These are phyloP conservation scores for Nicotiana rustica DNA, from an alignment of 305 asterid species.

Conservation along the genomic window DNA sequence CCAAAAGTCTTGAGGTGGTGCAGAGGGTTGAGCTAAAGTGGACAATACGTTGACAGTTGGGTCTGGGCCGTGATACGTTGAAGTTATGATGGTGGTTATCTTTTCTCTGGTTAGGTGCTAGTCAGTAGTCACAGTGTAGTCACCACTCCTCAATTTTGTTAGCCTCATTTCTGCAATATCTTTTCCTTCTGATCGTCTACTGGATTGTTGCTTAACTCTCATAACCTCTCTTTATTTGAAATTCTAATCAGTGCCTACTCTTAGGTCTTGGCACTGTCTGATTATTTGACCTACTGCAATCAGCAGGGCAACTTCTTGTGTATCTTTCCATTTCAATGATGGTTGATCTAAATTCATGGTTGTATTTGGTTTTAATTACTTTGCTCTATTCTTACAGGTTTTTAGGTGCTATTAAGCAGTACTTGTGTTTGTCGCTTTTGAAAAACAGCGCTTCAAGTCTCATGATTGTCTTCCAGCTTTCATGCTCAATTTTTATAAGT, in stretches of 20 bases:
- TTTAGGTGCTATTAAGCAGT: slow-evolving; percentile 98
- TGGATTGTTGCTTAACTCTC: not conserved
- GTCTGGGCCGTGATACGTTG: not conserved
- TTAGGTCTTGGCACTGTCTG: slow-evolving; percentile 29
- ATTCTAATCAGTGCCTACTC: slow-evolving; percentile 12
- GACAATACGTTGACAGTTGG: not conserved
- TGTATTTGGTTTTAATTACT: slow-evolving; percentile 22
- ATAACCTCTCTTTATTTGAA: slow-evolving; percentile 24
- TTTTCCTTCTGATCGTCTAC: slow-evolving; percentile 6
- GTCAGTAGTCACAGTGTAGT: slow-evolving; percentile 16
- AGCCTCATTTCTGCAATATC: not conserved
- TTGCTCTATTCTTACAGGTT: slow-evolving; percentile 63
- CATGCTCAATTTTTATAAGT: slow-evolving; percentile 97
- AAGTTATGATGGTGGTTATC: slow-evolving; percentile 27
- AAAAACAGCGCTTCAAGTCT: slow-evolving; percentile 99
- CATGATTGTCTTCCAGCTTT: slow-evolving; percentile 98
- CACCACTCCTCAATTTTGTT: not conserved
- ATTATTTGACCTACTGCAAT: slow-evolving; percentile 33
- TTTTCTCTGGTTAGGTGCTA: not conserved
- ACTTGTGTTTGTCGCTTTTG: slow-evolving; percentile 91
- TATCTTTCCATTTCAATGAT: not conserved
- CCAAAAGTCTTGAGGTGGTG: not conserved
- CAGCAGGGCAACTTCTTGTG: not conserved
- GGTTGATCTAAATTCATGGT: not conserved
- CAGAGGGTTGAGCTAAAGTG: not conserved